These are phyloP conservation scores for Gnaphalium uliginosum DNA, from an alignment of 129 eudicot species.

Conservation along the genomic window DNA sequence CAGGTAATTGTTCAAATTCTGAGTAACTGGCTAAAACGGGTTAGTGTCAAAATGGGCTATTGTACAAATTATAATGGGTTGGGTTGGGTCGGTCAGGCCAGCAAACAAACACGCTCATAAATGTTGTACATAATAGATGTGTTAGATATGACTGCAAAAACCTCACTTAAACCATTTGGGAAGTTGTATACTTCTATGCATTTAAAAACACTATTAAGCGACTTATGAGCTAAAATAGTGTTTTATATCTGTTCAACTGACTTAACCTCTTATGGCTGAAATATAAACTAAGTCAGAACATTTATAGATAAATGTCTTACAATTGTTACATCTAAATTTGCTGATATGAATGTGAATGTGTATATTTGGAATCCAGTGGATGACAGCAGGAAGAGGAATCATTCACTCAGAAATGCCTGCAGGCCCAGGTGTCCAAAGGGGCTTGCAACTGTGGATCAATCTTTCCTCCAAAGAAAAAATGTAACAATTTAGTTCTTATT, in stretches of 20 bases:
- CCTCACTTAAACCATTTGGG: neutral
- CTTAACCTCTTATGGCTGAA: neutral
- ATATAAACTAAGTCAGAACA: neutral
- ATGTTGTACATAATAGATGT: neutral
- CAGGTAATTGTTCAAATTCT: slow-evolving; percentile 50
- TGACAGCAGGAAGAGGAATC: slow-evolving; percentile 98
- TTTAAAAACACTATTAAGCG: neutral
- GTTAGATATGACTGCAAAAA: too few relatives aligned
- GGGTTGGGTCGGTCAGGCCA: too few relatives aligned
- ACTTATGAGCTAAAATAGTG: neutral
- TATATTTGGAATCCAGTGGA: slow-evolving; percentile 62
- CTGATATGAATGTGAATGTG: slow-evolving; percentile 10
- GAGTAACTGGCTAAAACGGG: neutral
- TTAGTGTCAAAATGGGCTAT: neutral
- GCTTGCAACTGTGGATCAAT: slow-evolving; percentile 94
- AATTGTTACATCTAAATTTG: neutral
- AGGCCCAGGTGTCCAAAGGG: slow-evolving; percentile 65
- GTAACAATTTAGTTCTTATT: slow-evolving; percentile 34
- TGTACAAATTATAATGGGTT: neutral
- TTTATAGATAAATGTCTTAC: neutral
- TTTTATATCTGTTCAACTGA: neutral
- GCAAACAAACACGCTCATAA: too few relatives aligned
- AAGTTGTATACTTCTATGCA: neutral
- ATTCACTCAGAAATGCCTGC: slow-evolving; percentile 99
- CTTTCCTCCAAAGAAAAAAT: slow-evolving; percentile 88